phyloP scores from a whole-genome alignment of 805 yeast genomes.

The Myxozyma geophila region DNA sequence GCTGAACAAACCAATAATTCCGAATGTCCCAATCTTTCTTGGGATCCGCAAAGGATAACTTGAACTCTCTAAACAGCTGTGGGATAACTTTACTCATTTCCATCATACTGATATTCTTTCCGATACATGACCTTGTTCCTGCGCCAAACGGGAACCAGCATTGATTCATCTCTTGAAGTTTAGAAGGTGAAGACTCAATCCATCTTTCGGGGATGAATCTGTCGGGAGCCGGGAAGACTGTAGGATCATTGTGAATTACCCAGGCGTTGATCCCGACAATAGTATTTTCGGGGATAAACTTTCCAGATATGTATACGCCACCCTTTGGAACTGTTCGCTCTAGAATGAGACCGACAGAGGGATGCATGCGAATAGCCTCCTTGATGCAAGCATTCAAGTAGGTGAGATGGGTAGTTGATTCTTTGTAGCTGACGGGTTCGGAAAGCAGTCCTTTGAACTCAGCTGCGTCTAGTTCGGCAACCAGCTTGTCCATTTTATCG shows the following conservation, averaged over 20 bases:
- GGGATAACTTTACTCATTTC: constrained; percentile 7
- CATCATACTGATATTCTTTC: constrained; percentile 43
- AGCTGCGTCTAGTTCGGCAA: not conserved
- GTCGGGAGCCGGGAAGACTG: constrained; percentile 58
- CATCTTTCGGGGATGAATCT: constrained; percentile 66
- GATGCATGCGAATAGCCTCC: constrained; percentile 4
- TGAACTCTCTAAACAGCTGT: constrained; percentile 2
- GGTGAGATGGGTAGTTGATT: not conserved
- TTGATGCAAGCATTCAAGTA: constrained; percentile 4
- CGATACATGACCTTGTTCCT: constrained; percentile 76
- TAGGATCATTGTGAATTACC: constrained; percentile 59
- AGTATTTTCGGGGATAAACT: constrained; percentile 58
- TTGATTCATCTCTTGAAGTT: constrained; percentile 52
- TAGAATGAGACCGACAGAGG: not conserved
- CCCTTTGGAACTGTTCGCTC: not conserved
- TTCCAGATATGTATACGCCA: constrained; percentile 16
- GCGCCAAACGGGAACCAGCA: constrained; percentile 72
- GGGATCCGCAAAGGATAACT: not conserved
- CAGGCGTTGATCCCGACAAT: constrained; percentile 68
- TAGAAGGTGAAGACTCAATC: constrained; percentile 46
- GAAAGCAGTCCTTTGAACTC: not conserved
- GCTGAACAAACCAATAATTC: constrained; percentile 3
- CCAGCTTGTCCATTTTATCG: not conserved
- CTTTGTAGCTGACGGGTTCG: not conserved
- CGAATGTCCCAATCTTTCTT: not conserved